Evolutionary conservation across 192 early-diverging fungal species (phyloP), one percentile per base, ranked within the genome.

Genomic region (Rhizoclosmatium sp.): DNA sequence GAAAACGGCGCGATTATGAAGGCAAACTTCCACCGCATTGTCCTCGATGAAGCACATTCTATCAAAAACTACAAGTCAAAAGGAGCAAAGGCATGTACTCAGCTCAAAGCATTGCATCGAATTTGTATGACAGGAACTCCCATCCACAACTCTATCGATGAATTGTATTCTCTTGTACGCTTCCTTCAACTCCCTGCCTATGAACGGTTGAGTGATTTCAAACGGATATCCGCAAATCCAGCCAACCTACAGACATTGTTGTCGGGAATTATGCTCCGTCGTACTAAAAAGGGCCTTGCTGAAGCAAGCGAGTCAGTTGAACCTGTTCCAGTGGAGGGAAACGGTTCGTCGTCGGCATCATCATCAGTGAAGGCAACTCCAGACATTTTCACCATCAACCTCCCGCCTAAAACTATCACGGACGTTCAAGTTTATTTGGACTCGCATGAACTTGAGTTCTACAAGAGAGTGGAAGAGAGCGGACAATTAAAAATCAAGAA

Each of bases 261-360:
- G 14, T 31, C 19, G 14, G 45, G 48, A 23, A 71, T 56, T 39
- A 76, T 94, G 40, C 84, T 92, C 39, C 85, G 92, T 31, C 87
- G 85, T 1, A 94, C 93, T 69, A 82, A 78, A n/a, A 80, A 79
- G 21, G 78, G 72, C 48, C 76, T 92, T 7, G 87, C 90, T 58
- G 10, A 19, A 21, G 54, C 9, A 14, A 14, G 10, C 54, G 60
- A 62, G 4, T 19, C 60, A 40, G 7, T 40, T 19, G 21, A 31
- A 4, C 21, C 60, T 62, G 60, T 62, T 40, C 5, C 5, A 12
- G 16, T 12, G 5, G 31, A 31, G 31, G 31, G 31, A 31, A 31
- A 31, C 31, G 31, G 31, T 31, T 31, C 31, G 31, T 56, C 54
- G 54, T 56, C 54, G 9, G 60, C 60, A 7, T 7, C 0, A 19